Conservation (phyloP, 352 stramenopile species). For the Saprolegnia parasitica region DNA sequence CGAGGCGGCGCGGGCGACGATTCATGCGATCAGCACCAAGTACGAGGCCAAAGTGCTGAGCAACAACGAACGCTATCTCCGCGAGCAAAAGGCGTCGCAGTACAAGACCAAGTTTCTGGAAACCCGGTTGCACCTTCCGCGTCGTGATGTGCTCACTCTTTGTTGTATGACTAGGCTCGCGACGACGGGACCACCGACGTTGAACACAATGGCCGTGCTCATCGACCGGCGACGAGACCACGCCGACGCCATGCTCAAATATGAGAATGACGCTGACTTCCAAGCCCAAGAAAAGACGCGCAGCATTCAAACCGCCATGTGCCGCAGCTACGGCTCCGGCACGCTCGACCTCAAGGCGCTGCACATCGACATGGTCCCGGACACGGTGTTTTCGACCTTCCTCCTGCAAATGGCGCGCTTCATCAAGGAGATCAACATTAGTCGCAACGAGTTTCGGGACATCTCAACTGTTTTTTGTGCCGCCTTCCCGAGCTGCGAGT, state of each 20-base stretch:
- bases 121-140: slow-evolving; percentile 37
- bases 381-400: slow-evolving; percentile 52
- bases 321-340: slow-evolving; percentile 47
- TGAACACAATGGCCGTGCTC: slow-evolving; percentile 58
- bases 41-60: slow-evolving; percentile 47
- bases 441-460: slow-evolving; percentile 60
- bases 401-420: slow-evolving; percentile 57
- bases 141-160: not conserved
- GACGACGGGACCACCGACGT: slow-evolving; percentile 53
- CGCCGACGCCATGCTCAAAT: not conserved
- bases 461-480: slow-evolving; percentile 46
- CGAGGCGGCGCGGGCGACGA: slow-evolving; percentile 40
- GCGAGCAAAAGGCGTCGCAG: slow-evolving; percentile 36
- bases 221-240: slow-evolving; percentile 43
- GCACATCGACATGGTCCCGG: slow-evolving; percentile 58
- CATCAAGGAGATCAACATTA: slow-evolving; percentile 58
- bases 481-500: slow-evolving; percentile 50
- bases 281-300: slow-evolving; percentile 30
- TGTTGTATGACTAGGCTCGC: slow-evolving; percentile 33
- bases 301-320: slow-evolving; percentile 40
- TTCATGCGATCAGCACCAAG: slow-evolving; percentile 45
- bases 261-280: slow-evolving; percentile 17
- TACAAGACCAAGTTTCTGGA: slow-evolving; percentile 55
- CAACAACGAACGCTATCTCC: slow-evolving; percentile 50
- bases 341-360: slow-evolving; percentile 60